Base-by-base conservation (phyloP, 176 grass and related monocot species). In the Dendrocalamus sinicus region DNA sequence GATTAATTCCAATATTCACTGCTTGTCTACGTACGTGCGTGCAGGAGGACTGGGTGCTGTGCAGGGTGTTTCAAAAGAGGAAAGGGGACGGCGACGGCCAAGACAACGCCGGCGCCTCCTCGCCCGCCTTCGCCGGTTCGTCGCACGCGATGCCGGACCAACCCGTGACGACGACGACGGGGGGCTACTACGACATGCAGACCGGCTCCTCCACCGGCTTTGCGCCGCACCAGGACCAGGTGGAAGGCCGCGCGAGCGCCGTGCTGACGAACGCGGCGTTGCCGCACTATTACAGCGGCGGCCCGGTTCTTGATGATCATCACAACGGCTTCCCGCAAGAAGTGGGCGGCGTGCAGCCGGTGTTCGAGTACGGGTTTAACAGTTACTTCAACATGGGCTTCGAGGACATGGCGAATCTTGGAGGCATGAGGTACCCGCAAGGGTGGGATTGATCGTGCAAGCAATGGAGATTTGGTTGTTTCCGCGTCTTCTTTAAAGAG, bases 31-130 rank as follows among this genome's bases (percentile, higher is more conserved):
- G 9, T 26, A 13, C 5, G 64, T 67, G 37, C 59, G 54, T 84
- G 62, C 94, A 96, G 91, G 94, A 93, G 86, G 94, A 93, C 77
- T 93, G 91, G 91, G 94, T 93, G 67, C 87, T 96, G 7, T 93
- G 94, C 64, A 93, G 91, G 67, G 94, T 96, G 52, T 93, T 96
- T 59, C 78, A 90, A 66, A 91, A 90, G 74, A 80, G 54, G 48
- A 93, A 88, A 68, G 87, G 47, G 17, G 88, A 88, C 50, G 60
- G 50, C 37, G 92, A 89, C 16, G 87, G 81, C 57, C 89, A 77
- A 0, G 93, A 88, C 51, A 50, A 4, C 35, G 13, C 7, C 54
- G 82, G 30, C 32, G 53, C 77, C 60, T 39, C 61, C 52, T 87
- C 85, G 32, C 77, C 74, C 41, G 65, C 47, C 46, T 35, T 83